These are phyloP conservation scores for Xylariaceae sp. DNA, from an alignment of 2,329 filamentous ascomycete species.

Conservation along the genomic window DNA sequence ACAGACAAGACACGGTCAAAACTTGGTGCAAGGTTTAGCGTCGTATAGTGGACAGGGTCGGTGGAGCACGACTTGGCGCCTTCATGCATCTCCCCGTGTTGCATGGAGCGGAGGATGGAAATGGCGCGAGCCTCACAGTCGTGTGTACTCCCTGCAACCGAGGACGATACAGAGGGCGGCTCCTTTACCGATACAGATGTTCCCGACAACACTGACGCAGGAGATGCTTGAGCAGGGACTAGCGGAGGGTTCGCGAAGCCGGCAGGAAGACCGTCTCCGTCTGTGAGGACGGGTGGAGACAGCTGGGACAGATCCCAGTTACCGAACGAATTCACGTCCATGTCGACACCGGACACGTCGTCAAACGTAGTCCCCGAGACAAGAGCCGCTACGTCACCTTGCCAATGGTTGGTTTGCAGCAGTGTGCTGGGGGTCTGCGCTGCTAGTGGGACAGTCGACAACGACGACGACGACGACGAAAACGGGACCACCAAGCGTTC, in stretches of 20 bases:
- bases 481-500: neutral
- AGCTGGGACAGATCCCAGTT: conserved; percentile 1
- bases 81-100: conserved; percentile 2
- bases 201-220: neutral
- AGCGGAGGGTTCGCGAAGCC: too few species aligned
- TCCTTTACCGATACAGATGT: neutral
- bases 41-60: conserved; percentile 7
- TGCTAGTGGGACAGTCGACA: neutral
- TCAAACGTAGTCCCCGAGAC: conserved; percentile 1
- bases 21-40: conserved; percentile 5
- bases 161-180: too few species aligned
- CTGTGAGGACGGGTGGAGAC: neutral
- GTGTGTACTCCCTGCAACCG: conserved; percentile 2
- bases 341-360: neutral
- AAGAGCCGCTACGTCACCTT: neutral
- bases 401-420: too few species aligned
- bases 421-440: neutral
- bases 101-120: conserved; percentile 4
- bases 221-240: neutral
- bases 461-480: neutral
- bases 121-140: conserved; percentile 13
- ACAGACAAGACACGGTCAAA: conserved; percentile 11
- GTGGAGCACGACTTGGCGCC: conserved; percentile 6
- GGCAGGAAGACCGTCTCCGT: neutral
- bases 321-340: neutral